Evolutionary conservation across 2,329 filamentous ascomycete genomes (phyloP).

Genomic region (Parasarocladium wereldwijsianum): DNA sequence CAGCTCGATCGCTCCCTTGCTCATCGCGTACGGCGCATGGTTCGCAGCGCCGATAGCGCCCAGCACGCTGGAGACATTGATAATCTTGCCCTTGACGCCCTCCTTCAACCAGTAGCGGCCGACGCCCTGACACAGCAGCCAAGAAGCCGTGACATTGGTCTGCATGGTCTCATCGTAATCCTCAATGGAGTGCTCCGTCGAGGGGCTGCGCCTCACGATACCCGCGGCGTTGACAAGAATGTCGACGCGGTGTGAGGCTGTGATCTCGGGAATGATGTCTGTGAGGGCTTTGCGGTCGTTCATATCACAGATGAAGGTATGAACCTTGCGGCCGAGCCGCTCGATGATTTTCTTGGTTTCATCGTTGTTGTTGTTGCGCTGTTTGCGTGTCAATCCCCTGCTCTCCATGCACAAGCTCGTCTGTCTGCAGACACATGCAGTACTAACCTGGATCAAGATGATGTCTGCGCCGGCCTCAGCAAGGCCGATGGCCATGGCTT

Average conservation of each 20-base stretch:
- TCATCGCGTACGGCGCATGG: background rate
- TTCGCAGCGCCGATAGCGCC: conserved; percentile 11
- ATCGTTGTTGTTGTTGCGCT: too few species aligned
- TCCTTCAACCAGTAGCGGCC: conserved; percentile 34
- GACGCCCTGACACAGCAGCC: conserved; percentile 55
- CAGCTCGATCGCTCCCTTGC: background rate
- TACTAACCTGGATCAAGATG: conserved; percentile 3
- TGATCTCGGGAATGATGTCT: conserved; percentile 45
- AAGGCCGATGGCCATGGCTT: conserved; percentile 10
- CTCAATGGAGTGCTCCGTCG: conserved; percentile 31
- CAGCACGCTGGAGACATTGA: conserved; percentile 34
- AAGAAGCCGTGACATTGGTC: conserved; percentile 56
- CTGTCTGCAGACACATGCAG: too few species aligned
- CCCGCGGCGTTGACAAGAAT: conserved; percentile 80
- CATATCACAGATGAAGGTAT: too few species aligned
- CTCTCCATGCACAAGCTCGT: too few species aligned
- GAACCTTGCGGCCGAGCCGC: too few species aligned
- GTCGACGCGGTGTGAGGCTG: conserved; percentile 49
- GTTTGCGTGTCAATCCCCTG: too few species aligned
- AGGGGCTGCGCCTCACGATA: conserved; percentile 30
- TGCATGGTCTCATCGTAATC: conserved; percentile 55
- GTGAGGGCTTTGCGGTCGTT: conserved; percentile 26
- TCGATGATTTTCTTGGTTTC: too few species aligned
- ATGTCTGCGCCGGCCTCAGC: conserved; percentile 9
- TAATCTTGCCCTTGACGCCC: conserved; percentile 30